Conservation (phyloP, 169 alveolate genomes). For the Plasmodium falciparum region DNA sequence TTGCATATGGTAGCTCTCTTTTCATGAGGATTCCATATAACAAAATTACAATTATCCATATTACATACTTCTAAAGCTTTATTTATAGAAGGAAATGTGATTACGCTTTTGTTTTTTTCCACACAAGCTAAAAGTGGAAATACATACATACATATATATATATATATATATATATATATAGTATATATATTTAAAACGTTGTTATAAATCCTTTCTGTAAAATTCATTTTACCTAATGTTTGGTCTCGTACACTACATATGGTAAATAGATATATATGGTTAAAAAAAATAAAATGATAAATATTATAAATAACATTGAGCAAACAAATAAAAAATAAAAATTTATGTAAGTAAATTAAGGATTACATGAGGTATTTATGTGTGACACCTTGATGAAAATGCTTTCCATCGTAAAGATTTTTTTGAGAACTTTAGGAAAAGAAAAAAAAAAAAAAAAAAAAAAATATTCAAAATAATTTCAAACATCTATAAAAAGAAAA, state of each 20-base stretch:
- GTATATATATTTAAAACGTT: background rate
- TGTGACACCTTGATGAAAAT: constrained; percentile 77
- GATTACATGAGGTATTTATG: constrained; percentile 72
- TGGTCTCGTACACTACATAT: constrained; percentile 48
- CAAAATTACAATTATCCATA: constrained; percentile 46
- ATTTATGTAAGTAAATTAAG: background rate
- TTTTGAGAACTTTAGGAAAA: constrained; percentile 39
- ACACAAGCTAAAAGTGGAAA: constrained; percentile 29
- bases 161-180: background rate
- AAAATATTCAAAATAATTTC: too few relatives aligned
- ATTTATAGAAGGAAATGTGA: constrained; percentile 32
- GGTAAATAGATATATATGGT: background rate
- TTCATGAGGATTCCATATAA: constrained; percentile 60
- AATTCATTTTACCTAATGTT: constrained; percentile 35
- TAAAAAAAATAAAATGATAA: background rate
- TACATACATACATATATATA: background rate
- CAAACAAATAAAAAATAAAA: constrained; percentile 5
- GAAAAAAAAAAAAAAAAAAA: constrained; percentile 20
- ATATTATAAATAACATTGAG: background rate
- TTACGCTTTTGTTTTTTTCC: constrained; percentile 27
- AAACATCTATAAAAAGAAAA: too few relatives aligned
- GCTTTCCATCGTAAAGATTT: constrained; percentile 53
- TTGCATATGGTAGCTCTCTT: constrained; percentile 46
- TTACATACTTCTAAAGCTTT: constrained; percentile 70
- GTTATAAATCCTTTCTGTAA: background rate